Evolutionary conservation across 2,329 filamentous ascomycete genomes (phyloP).

Genomic region (Akanthomyces lecanii): DNA sequence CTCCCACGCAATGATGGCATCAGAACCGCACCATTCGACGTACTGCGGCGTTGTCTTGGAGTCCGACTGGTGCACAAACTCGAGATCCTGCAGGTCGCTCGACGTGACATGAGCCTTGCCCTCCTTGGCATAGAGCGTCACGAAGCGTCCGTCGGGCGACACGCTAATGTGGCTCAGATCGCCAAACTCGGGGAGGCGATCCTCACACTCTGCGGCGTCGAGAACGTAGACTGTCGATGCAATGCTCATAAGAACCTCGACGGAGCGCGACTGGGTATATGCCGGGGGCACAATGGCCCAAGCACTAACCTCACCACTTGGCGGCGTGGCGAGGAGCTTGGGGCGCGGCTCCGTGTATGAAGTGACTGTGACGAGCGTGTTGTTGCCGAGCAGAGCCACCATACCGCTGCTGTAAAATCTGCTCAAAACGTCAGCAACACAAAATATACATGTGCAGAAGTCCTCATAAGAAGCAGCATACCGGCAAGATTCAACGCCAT

Average conservation of each 20-base stretch:
- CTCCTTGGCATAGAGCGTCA: conserved; percentile 79
- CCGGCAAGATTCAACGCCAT: conserved; percentile 80
- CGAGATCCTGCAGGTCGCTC: conserved; percentile 87
- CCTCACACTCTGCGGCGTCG: conserved; percentile 85
- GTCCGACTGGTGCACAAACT: conserved; percentile 87
- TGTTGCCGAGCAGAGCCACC: conserved; percentile 86
- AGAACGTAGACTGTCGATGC: conserved; percentile 79
- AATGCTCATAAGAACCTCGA: conserved; percentile 87
- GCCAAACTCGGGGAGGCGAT: conserved; percentile 84
- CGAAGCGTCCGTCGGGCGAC: conserved; percentile 84
- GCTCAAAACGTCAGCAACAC: conserved; percentile 18
- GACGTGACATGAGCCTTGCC: conserved; percentile 90
- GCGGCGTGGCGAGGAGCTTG: conserved; percentile 70
- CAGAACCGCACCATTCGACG: conserved; percentile 93
- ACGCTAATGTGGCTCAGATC: conserved; percentile 88
- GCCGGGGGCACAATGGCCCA: conserved; percentile 88
- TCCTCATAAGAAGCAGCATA: conserved; percentile 22
- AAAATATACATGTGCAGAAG: background rate
- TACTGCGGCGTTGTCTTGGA: conserved; percentile 82
- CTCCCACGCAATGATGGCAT: conserved; percentile 94
- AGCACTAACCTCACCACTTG: conserved; percentile 74
- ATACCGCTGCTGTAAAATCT: conserved; percentile 88
- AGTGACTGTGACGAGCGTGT: conserved; percentile 79
- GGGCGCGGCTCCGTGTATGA: conserved; percentile 89
- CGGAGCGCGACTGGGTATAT: conserved; percentile 84